Base-by-base conservation (phyloP, 495 filamentous ascomycete species). In the Penicillium goetzii region DNA sequence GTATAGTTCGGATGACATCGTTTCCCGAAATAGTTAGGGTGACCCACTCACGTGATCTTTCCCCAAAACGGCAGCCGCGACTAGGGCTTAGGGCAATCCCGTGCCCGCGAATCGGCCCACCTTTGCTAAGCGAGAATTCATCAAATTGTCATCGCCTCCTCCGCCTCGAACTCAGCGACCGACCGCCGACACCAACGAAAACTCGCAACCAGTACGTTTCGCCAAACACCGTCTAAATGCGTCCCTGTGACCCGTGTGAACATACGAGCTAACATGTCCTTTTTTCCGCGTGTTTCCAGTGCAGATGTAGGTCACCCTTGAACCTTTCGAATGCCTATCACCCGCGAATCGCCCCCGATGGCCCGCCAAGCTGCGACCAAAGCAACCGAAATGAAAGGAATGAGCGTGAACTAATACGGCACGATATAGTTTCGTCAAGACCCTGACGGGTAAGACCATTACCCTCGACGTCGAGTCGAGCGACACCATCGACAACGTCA, bases 401-500 rank as follows among this genome's bases (percentile, higher is more conserved):
- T 54, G 68, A 61, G 58, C 21, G 21, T 66, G 66, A 60, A 74
- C 81, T 82, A 75, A 84, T 76, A 59, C 63, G 66, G 68, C 63
- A 71, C 64, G 61, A 60, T 63, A 73, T 71, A 96, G 91, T 88
- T 96, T 95, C 89, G 92, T 95, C 85, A 94, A 95, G 86, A 94
- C 92, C 85, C 89, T 95, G 71, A 95, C 92, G 84, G 93, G 95
- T 84, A 98, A 98, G 90, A 99, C 95, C 82, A 99, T 97, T 88
- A 98, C 95, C 83, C 91, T 99, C 76, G 95, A 99, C 88, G 94
- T 97, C 80, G 94, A 97, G 87, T 96, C 92, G 78, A 91, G 88
- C 76, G 94, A 98, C 84, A 97, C 95, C 67, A 98, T 99, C 90
- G 95, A 96, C 86, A 95, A 95, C 86, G 92, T 96, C 78, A 96